Evolutionary conservation across 768 basidiomycete genomes (phyloP).

Genomic region (Lactarius pseudohatsudake): DNA sequence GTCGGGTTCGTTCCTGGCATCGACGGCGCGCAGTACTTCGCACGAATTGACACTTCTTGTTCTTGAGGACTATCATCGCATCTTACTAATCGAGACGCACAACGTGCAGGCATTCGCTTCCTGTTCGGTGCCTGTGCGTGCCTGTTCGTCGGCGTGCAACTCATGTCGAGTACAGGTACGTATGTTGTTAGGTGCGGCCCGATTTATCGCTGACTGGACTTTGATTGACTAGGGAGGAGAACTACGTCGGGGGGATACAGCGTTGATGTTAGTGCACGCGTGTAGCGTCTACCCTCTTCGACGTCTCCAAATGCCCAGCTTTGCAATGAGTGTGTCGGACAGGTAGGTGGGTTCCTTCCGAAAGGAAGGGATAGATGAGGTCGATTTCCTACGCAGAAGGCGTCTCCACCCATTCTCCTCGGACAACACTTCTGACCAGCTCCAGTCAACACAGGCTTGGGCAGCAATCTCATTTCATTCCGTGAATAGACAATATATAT

Average conservation of each 20-base stretch:
- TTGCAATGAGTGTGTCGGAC: neutral
- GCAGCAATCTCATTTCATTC: no score
- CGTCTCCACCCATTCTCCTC: no score
- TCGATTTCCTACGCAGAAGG: no score
- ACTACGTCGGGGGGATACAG: slow-evolving; percentile 30
- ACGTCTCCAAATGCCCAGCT: neutral
- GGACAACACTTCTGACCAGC: no score
- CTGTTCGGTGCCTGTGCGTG: slow-evolving; percentile 55
- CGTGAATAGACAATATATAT: no score
- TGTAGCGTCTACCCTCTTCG: neutral
- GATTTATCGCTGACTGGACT: neutral
- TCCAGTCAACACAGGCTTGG: no score
- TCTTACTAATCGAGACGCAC: neutral
- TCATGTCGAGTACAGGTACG: slow-evolving; percentile 95
- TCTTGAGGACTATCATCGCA: no score
- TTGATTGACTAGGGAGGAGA: slow-evolving; percentile 34
- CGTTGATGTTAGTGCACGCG: slow-evolving; percentile 20
- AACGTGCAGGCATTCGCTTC: slow-evolving; percentile 59
- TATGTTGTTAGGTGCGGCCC: slow-evolving; percentile 13
- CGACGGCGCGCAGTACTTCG: slow-evolving; percentile 73
- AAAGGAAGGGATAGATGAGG: no score
- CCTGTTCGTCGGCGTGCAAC: slow-evolving; percentile 79
- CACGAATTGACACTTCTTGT: slow-evolving; percentile 46
- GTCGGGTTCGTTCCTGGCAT: slow-evolving; percentile 92
- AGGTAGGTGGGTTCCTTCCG: neutral